These are phyloP conservation scores for Yamadazyma olivae DNA, from an alignment of 805 yeast species.

Conservation along the genomic window DNA sequence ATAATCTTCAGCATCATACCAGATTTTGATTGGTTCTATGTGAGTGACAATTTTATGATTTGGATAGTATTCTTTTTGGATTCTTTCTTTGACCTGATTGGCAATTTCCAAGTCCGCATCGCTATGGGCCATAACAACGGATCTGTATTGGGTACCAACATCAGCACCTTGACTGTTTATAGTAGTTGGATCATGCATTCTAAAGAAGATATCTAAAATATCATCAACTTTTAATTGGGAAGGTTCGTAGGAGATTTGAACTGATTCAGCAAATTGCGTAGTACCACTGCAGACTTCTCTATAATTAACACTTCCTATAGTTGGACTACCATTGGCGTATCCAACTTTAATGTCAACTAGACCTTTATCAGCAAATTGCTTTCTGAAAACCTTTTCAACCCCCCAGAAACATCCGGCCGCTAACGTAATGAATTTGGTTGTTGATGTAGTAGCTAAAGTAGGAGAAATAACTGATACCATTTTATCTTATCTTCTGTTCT, in stretches of 20 bases:
- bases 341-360: slow-evolving; percentile 82
- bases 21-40: slow-evolving; percentile 63
- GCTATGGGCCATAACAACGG: slow-evolving; percentile 68
- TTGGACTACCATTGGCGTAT: slow-evolving; percentile 80
- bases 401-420: slow-evolving; percentile 85
- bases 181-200: slow-evolving; percentile 94
- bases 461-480: slow-evolving; percentile 25
- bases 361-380: slow-evolving; percentile 62
- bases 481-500: too few species aligned
- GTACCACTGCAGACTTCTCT: slow-evolving; percentile 69
- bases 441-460: slow-evolving; percentile 29
- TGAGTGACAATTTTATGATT: slow-evolving; percentile 63
- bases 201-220: slow-evolving; percentile 78
- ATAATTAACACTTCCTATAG: slow-evolving; percentile 43
- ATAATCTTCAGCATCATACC: slow-evolving; percentile 94
- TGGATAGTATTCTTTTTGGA: slow-evolving; percentile 78
- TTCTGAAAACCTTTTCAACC: slow-evolving; percentile 77
- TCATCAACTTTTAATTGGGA: slow-evolving; percentile 52
- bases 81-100: slow-evolving; percentile 41
- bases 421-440: slow-evolving; percentile 36
- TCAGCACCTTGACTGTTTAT: slow-evolving; percentile 84
- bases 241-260: slow-evolving; percentile 84
- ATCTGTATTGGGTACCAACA: slow-evolving; percentile 84
- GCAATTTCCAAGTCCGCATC: slow-evolving; percentile 50
- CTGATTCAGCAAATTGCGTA: slow-evolving; percentile 78